Evolutionary conservation across 2,329 filamentous ascomycete species (phyloP), one percentile per base, ranked within the genome.

Genomic region (Sarocladium strictum): DNA sequence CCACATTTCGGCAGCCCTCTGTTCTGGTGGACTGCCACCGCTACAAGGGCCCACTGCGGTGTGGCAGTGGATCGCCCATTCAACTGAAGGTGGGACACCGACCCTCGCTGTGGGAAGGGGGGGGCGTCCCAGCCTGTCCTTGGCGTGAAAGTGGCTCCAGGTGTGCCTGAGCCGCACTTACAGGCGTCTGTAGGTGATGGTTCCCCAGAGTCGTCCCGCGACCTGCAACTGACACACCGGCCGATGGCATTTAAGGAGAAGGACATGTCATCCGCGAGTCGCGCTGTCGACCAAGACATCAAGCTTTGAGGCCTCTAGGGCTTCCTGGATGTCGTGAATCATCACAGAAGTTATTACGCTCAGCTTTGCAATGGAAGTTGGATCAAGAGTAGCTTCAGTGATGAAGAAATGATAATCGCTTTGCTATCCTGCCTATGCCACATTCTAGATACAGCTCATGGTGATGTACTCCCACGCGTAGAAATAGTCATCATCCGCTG

Each of bases 41-140:
- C 43, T 29, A 47, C n/a, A 29, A n/a, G n/a, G 43, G n/a, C n/a
- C 43, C 43, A 47, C 43, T 47, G 43, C 43, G 23, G 24, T 19
- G 24, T 19, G 5, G 10, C n/a, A 19, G 10, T n/a, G 7, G 7
- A 12, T 12, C 29, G 29, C 29, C 12, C 29, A 32, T 23, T 19
- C 17, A 43, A 43, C 40, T 43, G 10, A 43, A 24, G 40, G 21
- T 43, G 40, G 40, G 40, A 7, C 40, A 4, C 10, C 35, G 12
- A n/a, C n/a, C n/a, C 7, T 43, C 21, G 24, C 43, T 27, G n/a
- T 47, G 23, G 43, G 29, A 29, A 24, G 24, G 5, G 43, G 24
- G 43, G 43, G 5, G 43, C 27, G 14, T 19, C 24, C 40, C 40
- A 43, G 40, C 40, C 40, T 7, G 10, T 24, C 7, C 40, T 43